Evolutionary conservation across 73 alveolate genomes (phyloP), one percentile per base, ranked within the genome.

Genomic region (Breviolum minutum): DNA sequence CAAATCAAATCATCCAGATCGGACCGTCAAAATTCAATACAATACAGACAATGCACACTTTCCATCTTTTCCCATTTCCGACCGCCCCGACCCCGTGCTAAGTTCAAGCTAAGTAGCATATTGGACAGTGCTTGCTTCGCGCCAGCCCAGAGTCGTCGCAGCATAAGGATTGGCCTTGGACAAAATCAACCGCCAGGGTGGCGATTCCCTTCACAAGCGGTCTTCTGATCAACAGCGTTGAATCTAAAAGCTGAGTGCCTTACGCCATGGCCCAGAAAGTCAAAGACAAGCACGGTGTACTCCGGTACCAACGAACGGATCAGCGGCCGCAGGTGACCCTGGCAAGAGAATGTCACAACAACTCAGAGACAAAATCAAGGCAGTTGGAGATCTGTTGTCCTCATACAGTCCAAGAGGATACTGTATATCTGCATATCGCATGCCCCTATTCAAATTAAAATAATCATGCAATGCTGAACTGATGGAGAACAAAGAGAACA

Each of bases 231-330:
- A 40, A 40, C 0, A 40, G 54, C 54, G 54, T 40, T 40, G 54
- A 40, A 40, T 40, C 54, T 3, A 40, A 40, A 40, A 40, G 54
- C 74, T 73, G 14, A 26, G 83, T 26, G 14, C 27, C 83, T 73
- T 48, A 73, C 83, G n/a, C 86, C 86, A 77, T 77, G 86, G 86
- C 86, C 86, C 86, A 30, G 22, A n/a, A 77, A 77, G 63, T 77
- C 86, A 30, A 77, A 77, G 86, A 77, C 86, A 61, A 77, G 63
- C 86, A 77, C 86, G 3, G 86, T 29, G 63, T 77, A 77, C 63
- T 77, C 86, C 40, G 86, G 86, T n/a, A 62, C 86, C 86, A 77
- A 30, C 27, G 86, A 77, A 12, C 86, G 22, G 32, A 77, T 77
- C 62, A 77, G 32, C 27, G 86, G 86, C 63, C 63, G 86, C 86